Percentiles rank a stretch among this genome's conserved stretches.
Evolutionary conservation across 306 rosid species (phyloP).

Genomic region (Prunus armeniaca): DNA sequence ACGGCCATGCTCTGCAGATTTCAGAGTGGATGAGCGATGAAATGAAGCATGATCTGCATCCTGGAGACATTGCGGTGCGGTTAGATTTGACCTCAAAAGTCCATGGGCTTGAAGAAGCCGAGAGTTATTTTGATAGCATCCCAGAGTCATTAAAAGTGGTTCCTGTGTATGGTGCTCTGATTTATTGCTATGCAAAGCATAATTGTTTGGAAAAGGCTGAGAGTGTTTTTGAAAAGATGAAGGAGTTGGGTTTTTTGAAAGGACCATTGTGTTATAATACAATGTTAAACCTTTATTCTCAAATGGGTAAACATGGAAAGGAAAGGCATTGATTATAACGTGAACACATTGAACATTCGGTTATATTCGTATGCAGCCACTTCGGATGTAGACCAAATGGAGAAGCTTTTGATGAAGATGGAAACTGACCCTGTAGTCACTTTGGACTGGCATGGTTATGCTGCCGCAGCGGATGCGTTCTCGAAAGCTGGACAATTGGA

Average conservation of each 20-base stretch:
- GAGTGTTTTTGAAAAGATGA: slow-evolving; percentile 47
- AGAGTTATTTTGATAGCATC: slow-evolving; percentile 45
- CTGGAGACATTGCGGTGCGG: neutral
- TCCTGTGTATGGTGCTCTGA: slow-evolving; percentile 45
- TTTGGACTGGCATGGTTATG: neutral
- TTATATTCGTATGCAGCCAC: neutral
- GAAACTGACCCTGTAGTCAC: neutral
- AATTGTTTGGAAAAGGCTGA: slow-evolving; percentile 57
- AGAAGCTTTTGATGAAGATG: neutral
- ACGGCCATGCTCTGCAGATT: slow-evolving; percentile 66
- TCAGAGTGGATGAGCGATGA: neutral
- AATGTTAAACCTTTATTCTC: slow-evolving; percentile 55
- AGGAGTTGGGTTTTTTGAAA: slow-evolving; percentile 23
- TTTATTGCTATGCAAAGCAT: slow-evolving; percentile 46
- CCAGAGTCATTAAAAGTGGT: slow-evolving; percentile 29
- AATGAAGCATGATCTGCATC: neutral
- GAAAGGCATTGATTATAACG: neutral
- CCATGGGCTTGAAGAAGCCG: slow-evolving; percentile 50
- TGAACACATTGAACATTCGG: neutral
- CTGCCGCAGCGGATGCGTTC: neutral
- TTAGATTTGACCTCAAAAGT: slow-evolving; percentile 49
- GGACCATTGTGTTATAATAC: slow-evolving; percentile 31
- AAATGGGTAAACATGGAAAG: slow-evolving; percentile 42
- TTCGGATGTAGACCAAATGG: neutral
- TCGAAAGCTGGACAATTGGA: neutral